These are phyloP conservation scores for Trichocomaceae sp. DNA, from an alignment of 2,329 filamentous ascomycete species.

Conservation along the genomic window DNA sequence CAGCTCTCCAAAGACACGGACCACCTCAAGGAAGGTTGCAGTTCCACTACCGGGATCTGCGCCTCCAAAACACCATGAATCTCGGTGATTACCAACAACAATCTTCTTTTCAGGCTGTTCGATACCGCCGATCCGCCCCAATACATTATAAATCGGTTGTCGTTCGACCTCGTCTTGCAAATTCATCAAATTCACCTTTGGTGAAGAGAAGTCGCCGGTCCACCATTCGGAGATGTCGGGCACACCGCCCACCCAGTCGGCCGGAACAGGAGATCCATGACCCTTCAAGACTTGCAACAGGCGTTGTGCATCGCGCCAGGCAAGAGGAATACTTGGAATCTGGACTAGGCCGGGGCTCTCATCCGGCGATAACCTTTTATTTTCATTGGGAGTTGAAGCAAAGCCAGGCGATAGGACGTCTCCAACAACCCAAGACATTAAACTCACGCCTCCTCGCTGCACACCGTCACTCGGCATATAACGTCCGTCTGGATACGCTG, in stretches of 20 bases:
- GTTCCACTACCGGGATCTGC: slow-evolving; percentile 82
- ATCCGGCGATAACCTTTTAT: slow-evolving; percentile 59
- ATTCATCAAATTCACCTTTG: slow-evolving; percentile 75
- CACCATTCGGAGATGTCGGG: slow-evolving; percentile 73
- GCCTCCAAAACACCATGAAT: slow-evolving; percentile 85
- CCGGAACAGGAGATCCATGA: slow-evolving; percentile 61
- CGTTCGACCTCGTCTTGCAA: slow-evolving; percentile 74
- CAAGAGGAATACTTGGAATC: slow-evolving; percentile 83
- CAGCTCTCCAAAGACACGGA: slow-evolving; percentile 75
- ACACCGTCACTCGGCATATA: slow-evolving; percentile 78
- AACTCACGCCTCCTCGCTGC: slow-evolving; percentile 71
- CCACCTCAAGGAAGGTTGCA: slow-evolving; percentile 83
- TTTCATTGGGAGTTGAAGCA: slow-evolving; percentile 48
- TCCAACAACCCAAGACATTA: slow-evolving; percentile 76
- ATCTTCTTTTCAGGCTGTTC: slow-evolving; percentile 79
- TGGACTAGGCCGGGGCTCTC: slow-evolving; percentile 66
- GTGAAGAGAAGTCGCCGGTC: slow-evolving; percentile 69
- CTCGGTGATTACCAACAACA: slow-evolving; percentile 87
- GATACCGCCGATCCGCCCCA: slow-evolving; percentile 74
- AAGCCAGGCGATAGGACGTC: slow-evolving; percentile 90
- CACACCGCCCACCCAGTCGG: slow-evolving; percentile 70
- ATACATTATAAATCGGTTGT: slow-evolving; percentile 87
- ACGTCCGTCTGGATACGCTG: slow-evolving; percentile 66
- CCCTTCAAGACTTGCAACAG: slow-evolving; percentile 71
- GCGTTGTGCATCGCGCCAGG: slow-evolving; percentile 80